Evolutionary conservation across 371 early-diverging fungal species (phyloP).

Genomic region (Mucor irregularis): DNA sequence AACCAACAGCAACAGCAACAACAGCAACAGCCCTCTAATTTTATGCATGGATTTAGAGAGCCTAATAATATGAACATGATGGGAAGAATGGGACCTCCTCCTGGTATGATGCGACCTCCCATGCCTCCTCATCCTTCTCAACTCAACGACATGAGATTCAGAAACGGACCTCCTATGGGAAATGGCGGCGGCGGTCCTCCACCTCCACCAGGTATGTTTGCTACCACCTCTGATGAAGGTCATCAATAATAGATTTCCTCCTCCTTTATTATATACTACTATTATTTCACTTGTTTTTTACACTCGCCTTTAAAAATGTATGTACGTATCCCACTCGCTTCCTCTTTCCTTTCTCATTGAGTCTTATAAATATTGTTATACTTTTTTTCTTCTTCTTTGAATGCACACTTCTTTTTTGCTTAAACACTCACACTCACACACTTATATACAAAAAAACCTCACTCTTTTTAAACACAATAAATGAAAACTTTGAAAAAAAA

Average conservation of each 20-base stretch:
- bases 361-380: too few relatives aligned
- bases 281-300: not conserved
- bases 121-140: conserved; percentile 18
- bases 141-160: conserved; percentile 20
- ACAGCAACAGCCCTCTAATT: conserved; percentile 29
- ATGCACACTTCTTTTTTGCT: not conserved
- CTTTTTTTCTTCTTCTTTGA: not conserved
- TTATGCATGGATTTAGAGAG: conserved; percentile 28
- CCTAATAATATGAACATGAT: conserved; percentile 18
- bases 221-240: conserved; percentile 1
- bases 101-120: conserved; percentile 28
- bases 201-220: conserved; percentile 26
- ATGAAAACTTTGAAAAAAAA: not conserved
- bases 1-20: conserved; percentile 23
- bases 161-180: conserved; percentile 5
- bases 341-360: not conserved
- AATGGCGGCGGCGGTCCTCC: conserved; percentile 14
- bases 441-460: not conserved
- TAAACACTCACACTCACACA: not conserved
- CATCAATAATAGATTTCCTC: not conserved
- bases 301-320: too few relatives aligned
- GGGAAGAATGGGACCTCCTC: conserved; percentile 27
- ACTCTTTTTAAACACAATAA: not conserved
- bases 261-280: not conserved
- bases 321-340: not conserved